A percentile compares a stretch with the other conserved stretches of the same genome.
Conservation (phyloP, 345 rosid genomes). For the Sisymbrium altissimum region DNA sequence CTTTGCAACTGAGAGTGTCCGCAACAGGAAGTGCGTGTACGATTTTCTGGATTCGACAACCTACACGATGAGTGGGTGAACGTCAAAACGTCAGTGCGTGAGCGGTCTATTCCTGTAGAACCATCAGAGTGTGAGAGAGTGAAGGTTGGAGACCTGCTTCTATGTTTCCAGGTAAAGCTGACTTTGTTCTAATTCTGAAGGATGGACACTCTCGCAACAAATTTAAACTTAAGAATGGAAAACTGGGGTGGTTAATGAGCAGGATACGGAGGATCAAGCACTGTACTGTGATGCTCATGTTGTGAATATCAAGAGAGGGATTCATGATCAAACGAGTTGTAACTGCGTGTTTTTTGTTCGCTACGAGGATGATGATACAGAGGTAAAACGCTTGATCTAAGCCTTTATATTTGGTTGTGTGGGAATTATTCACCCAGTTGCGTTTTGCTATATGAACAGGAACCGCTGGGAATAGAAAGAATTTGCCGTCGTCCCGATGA, state of each 20-base stretch:
- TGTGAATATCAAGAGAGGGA: conserved; percentile 46
- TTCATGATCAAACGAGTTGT: conserved; percentile 50
- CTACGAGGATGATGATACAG: conserved; percentile 43
- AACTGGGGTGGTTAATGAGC: conserved; percentile 22
- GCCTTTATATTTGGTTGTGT: neutral
- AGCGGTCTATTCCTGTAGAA: conserved; percentile 80
- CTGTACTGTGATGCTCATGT: conserved; percentile 67
- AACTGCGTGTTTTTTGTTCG: conserved; percentile 59
- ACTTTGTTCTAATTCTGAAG: neutral
- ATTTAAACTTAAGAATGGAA: neutral
- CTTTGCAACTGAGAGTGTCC: conserved; percentile 18
- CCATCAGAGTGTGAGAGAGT: conserved; percentile 68
- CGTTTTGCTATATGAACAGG: conserved; percentile 19
- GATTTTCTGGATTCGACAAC: conserved; percentile 65
- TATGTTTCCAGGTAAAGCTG: conserved; percentile 65
- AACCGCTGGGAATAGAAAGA: conserved; percentile 19
- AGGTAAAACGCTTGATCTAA: conserved; percentile 40
- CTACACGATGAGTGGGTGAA: conserved; percentile 87
- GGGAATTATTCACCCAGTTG: conserved; percentile 8
- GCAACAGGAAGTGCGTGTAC: conserved; percentile 78
- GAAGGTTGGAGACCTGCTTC: conserved; percentile 61
- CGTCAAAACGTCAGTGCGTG: conserved; percentile 53
- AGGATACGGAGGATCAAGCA: conserved; percentile 60
- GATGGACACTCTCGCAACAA: neutral
- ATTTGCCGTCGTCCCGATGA: conserved; percentile 33